phyloP scores from a whole-genome alignment of 1,139 yeast genomes.

The Candida buenavistaensis region DNA sequence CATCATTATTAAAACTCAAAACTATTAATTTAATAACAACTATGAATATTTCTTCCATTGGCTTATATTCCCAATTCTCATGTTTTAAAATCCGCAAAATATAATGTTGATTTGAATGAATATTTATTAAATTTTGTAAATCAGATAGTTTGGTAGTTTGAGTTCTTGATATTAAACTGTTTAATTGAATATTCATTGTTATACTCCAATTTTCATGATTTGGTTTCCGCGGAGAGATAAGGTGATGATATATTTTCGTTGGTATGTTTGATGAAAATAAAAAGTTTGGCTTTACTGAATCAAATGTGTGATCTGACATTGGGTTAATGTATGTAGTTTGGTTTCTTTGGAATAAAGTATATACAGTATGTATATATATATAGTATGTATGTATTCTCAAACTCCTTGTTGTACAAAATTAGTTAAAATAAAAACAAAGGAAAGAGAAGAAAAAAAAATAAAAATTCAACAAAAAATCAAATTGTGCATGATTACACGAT shows the following conservation, averaged over 20 bases:
- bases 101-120: slow-evolving; percentile 5
- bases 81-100: slow-evolving; percentile 5
- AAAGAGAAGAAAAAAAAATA: too few species aligned
- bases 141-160: slow-evolving; percentile 30
- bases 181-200: slow-evolving; percentile 37
- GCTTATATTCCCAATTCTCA: slow-evolving; percentile 3
- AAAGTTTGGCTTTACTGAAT: slow-evolving; percentile 36
- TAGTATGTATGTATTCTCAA: too few species aligned
- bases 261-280: slow-evolving; percentile 40
- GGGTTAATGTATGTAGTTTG: too few species aligned
- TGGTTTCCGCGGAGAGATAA: slow-evolving; percentile 4
- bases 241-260: slow-evolving; percentile 18
- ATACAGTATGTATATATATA: too few species aligned
- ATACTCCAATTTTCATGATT: slow-evolving; percentile 15
- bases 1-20: slow-evolving; percentile 18
- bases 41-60: slow-evolving; percentile 32
- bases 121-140: slow-evolving; percentile 9
- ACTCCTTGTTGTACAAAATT: too few species aligned
- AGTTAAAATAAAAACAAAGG: too few species aligned
- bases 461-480: too few species aligned
- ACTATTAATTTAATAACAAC: slow-evolving; percentile 29
- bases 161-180: slow-evolving; percentile 34
- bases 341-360: too few species aligned
- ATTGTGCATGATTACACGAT: too few species aligned
- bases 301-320: too few species aligned